Evolutionary conservation across 805 yeast species (phyloP), one percentile per base, ranked within the genome.

Genomic region (Kazachstania bromeliacearum): DNA sequence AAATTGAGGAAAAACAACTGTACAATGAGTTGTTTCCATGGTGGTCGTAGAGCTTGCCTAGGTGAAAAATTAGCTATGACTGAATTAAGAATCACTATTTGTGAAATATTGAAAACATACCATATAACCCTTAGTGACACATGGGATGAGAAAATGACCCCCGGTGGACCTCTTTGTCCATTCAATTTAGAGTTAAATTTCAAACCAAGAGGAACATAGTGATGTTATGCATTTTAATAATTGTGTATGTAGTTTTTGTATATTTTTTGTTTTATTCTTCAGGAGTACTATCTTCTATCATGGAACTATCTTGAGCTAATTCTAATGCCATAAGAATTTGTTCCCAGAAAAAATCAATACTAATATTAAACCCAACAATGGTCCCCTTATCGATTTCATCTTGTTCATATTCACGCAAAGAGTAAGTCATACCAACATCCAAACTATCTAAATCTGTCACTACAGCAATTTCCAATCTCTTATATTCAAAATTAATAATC

Each of bases 151-250:
- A 62, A 51, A 44, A 36, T 74, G 35, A 74, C 80, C 3, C 71
- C 77, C 1, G 76, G 75, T 3, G 81, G 81, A 0, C 80, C 80
- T 2, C 57, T 75, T 15, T 60, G 71, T 39, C 80, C 81, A 0
- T 39, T 60, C 7, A 54, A 55, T 41, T 48, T 73, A 21, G 49
- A 51, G 31, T 36, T 65, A 15, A 35, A 38, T 7, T 51, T 61
- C 29, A 31, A 43, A 24, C 36, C 25, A 16, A 37, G 41, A 24
- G 15, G 34, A 21, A 12, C 2, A 22, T n/a, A n/a, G n/a, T n/a
- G n/a, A n/a, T n/a, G n/a, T 13, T 26, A 12, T 26, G 29, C 15
- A 13, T 17, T 26, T 10, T 7, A 5, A 13, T 3, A 26, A 13
- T 26, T 9, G 15, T 10, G 8, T 26, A 26, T 26, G 12, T 26